These are phyloP conservation scores for Geum urbanum DNA, from an alignment of 306 rosid species.

Conservation along the genomic window DNA sequence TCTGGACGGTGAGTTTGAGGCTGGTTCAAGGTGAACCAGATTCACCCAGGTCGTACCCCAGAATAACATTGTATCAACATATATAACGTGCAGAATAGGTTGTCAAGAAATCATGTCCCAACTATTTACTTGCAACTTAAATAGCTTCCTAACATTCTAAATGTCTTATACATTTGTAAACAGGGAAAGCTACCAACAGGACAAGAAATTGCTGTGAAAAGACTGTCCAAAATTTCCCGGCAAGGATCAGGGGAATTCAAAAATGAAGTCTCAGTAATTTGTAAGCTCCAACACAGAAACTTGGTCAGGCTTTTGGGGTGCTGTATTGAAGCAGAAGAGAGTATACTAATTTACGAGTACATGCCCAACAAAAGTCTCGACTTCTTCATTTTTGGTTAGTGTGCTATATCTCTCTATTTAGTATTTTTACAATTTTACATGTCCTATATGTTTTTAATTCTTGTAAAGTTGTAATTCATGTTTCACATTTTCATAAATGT, in stretches of 20 bases:
- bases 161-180: background rate
- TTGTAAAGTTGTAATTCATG: too few species aligned
- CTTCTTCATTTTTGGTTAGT: conserved; percentile 3
- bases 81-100: background rate
- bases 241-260: background rate
- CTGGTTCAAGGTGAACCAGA: too few species aligned
- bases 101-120: background rate
- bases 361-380: conserved; percentile 4
- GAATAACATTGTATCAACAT: background rate
- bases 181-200: background rate
- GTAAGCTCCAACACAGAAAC: background rate
- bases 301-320: background rate
- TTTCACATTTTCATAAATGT: too few species aligned
- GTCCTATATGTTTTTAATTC: too few species aligned
- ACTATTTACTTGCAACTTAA: background rate
- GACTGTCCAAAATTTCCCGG: conserved; percentile 2
- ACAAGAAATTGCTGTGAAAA: background rate
- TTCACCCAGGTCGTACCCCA: too few species aligned
- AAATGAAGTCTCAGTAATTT: background rate
- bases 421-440: too few species aligned
- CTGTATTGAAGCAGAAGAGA: conserved; percentile 1
- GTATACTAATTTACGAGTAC: background rate
- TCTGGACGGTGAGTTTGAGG: too few species aligned
- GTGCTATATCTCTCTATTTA: too few species aligned
- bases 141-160: background rate